Evolutionary conservation across 805 yeast species (phyloP).

Genomic region (Diddensiella caesifluorescens): DNA sequence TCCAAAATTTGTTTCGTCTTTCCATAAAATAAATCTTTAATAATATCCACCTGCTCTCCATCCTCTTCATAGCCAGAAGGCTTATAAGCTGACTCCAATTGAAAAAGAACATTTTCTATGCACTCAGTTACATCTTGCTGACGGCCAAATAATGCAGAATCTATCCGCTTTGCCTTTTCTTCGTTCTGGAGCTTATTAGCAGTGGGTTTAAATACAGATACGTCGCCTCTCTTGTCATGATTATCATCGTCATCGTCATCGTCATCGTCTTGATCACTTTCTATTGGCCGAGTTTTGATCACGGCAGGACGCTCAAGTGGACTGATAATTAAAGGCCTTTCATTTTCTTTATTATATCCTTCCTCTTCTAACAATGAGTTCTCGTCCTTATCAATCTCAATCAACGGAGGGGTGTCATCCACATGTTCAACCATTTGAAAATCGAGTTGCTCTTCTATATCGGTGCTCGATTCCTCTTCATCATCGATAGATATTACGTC

Average conservation of each 20-base stretch:
- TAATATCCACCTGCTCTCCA: conserved; percentile 80
- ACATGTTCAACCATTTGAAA: not conserved
- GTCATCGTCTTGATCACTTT: not conserved
- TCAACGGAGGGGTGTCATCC: conserved; percentile 1
- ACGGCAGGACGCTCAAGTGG: not conserved
- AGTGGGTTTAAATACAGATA: not conserved
- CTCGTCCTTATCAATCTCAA: conserved; percentile 1
- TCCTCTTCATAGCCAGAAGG: conserved; percentile 56
- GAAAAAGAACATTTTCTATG: conserved; percentile 87
- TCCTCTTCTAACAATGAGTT: not conserved
- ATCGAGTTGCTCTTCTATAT: conserved; percentile 5
- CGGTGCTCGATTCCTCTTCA: conserved; percentile 4
- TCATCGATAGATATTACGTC: not conserved
- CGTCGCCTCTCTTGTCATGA: not conserved
- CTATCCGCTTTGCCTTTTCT: conserved; percentile 12
- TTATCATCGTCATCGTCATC: not conserved
- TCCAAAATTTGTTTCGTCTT: conserved; percentile 69
- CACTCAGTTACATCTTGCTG: conserved; percentile 99
- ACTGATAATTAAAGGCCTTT: not conserved
- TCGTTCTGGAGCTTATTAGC: not conserved
- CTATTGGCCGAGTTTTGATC: not conserved
- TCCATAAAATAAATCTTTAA: conserved; percentile 80
- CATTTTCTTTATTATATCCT: conserved; percentile 4
- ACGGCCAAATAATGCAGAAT: conserved; percentile 58
- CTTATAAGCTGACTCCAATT: conserved; percentile 78